Base-by-base conservation (phyloP, 2,329 filamentous ascomycete genomes). In the Verticillium dahliae region DNA sequence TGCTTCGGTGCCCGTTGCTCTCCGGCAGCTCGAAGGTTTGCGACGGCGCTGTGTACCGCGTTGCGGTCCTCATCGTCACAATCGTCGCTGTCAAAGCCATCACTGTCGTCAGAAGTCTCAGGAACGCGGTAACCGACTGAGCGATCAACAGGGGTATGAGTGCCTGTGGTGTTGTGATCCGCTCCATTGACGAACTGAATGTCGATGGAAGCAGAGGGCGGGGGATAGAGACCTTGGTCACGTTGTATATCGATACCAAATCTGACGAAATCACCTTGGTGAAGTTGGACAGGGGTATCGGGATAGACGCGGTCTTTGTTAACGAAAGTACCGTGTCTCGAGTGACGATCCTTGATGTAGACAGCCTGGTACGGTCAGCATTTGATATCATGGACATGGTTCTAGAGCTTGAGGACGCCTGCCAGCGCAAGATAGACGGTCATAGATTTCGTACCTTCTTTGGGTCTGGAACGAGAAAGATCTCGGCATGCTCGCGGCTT, bases 401-500 rank as follows among this genome's bases (percentile, higher is more conserved):
- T 45, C 15, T 7, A n/a, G 39, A 7, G 15, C 15, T 45, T 14
- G 15, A n/a, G 39, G 4, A 45, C 13, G 27, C 27, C 27, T 31
- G 27, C 27, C 27, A 31, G 27, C 39, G 15, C 15, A n/a, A n/a
- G 39, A 3, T 45, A 45, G 39, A n/a, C 6, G 18, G 15, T 38
- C 2, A 11, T 52, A 10, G 18, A 27, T 9, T 13, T 22, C 9
- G 11, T 27, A 52, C 45, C 18, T 52, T 52, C 18, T 52, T n/a
- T 27, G 22, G 18, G 7, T 52, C 70, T 10, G 77, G 67, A 57
- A 82, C 74, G 4, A 81, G 76, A 15, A 69, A 66, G 4, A 88
- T 69, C 54, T 82, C 73, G 15, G 89, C 90, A 73, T 92, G 89
- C 11, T 84, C 71, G 55, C 89, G 80, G 31, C 88, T 91, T 79